phyloP scores from a whole-genome alignment of 2,329 filamentous ascomycete species.

The Podosphaera xanthii region DNA sequence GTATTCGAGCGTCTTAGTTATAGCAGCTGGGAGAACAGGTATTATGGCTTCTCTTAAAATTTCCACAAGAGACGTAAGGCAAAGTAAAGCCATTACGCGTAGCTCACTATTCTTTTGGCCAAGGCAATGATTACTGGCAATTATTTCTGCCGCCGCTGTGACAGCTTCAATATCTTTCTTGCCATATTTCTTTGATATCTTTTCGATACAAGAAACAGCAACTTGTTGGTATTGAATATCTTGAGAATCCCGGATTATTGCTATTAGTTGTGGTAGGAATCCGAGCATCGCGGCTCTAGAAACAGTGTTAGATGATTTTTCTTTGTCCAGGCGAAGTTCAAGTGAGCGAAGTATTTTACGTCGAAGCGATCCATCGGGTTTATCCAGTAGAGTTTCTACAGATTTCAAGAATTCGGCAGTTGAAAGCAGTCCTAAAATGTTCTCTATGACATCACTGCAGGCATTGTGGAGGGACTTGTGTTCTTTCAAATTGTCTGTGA shows the following conservation, averaged over 20 bases:
- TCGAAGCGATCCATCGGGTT: conserved; percentile 50
- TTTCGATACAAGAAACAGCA: conserved; percentile 73
- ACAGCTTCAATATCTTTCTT: conserved; percentile 70
- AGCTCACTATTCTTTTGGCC: conserved; percentile 50
- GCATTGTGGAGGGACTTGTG: conserved; percentile 31
- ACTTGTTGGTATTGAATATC: conserved; percentile 63
- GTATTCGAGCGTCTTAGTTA: conserved; percentile 49
- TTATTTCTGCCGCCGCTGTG: conserved; percentile 48
- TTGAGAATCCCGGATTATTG: conserved; percentile 48
- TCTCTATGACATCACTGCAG: conserved; percentile 50
- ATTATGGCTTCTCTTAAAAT: conserved; percentile 73
- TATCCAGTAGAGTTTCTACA: conserved; percentile 58
- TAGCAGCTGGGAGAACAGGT: conserved; percentile 53
- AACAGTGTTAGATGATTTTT: conserved; percentile 41
- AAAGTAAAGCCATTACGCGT: conserved; percentile 65
- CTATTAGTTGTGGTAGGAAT: conserved; percentile 58
- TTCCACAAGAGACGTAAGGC: conserved; percentile 71
- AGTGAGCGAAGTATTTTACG: conserved; percentile 64
- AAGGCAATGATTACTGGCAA: conserved; percentile 55
- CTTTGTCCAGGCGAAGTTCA: conserved; percentile 53
- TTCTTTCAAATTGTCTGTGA: conserved; percentile 41
- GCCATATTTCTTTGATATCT: conserved; percentile 84
- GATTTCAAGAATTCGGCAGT: conserved; percentile 77
- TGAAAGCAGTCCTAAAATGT: conserved; percentile 64
- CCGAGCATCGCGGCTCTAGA: conserved; percentile 51